A percentile compares a stretch with the other conserved stretches of the same genome.
phyloP scores from a whole-genome alignment of 257 asterid genomes.

The Jacaranda mimosifolia region DNA sequence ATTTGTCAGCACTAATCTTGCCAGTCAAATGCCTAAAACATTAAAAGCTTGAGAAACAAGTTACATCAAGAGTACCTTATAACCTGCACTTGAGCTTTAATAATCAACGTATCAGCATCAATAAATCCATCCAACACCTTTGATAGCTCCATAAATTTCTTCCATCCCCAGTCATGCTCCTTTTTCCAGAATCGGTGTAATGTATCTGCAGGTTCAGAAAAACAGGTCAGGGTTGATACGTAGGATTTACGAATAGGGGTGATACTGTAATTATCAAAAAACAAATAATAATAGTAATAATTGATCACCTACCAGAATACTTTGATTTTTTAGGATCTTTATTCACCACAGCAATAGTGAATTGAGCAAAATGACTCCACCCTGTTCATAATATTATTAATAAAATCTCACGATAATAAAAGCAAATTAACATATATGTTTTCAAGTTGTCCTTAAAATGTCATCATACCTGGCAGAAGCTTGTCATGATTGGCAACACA shows the following conservation, averaged over 20 bases:
- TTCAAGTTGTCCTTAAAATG: neutral
- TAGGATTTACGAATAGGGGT: neutral
- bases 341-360: constrained; percentile 93
- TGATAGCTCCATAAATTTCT: constrained; percentile 97
- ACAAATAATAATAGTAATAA: neutral
- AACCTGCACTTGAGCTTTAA: constrained; percentile 96
- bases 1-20: neutral
- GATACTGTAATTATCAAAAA: neutral
- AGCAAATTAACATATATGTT: constrained; percentile 6
- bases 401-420: constrained; percentile 26
- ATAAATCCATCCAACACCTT: constrained; percentile 87
- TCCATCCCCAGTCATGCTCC: constrained; percentile 99
- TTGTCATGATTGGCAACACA: constrained; percentile 98
- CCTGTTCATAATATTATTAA: constrained; percentile 51
- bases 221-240: constrained; percentile 1
- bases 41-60: neutral
- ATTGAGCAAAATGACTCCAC: constrained; percentile 98
- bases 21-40: neutral
- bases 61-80: constrained; percentile 54
- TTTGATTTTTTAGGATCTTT: constrained; percentile 94
- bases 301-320: constrained; percentile 73
- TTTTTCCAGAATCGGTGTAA: constrained; percentile 93
- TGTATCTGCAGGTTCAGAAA: constrained; percentile 67
- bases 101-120: constrained; percentile 83
- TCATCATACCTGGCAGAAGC: constrained; percentile 85